Base-by-base conservation (phyloP, 257 asterid genomes). In the Rauvolfia tetraphylla region DNA sequence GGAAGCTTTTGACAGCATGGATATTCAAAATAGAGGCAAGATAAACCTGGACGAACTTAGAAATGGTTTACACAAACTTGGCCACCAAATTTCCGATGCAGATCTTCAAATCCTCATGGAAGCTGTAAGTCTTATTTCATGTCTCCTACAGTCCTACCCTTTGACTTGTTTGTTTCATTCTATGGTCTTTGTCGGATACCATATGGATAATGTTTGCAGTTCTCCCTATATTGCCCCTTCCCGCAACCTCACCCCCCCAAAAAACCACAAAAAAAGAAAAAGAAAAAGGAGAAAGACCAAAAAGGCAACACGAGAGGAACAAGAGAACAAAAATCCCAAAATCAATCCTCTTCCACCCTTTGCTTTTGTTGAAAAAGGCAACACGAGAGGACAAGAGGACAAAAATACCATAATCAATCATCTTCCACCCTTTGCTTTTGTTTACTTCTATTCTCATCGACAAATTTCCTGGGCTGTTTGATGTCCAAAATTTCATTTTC, bases 51-150 rank as follows among this genome's bases (percentile, higher is more conserved):
- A 81, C 63, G 92, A 89, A 79, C 84, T 89, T 58, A 88, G 77
- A 85, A 77, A 66, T 77, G 89, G 95, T 70, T 75, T 89, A 61
- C 87, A 83, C 79, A 88, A 82, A 62, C 89, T 89, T 38, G 92
- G 95, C 69, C 92, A 88, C 78, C 90, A 86, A 71, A 82, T 85
- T 56, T 72, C 89, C 23, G 89, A 87, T 33, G 67, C 86, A 44
- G 92, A 89, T 61, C 76, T 82, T 75, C 89, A 88, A 82, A 85
- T 85, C 84, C 86, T 89, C 72, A 83, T 89, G 89, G 92, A 89
- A 77, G 90, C 89, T 36, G 95, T 89, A 79, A 86, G 91, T 61
- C 38, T 74, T 27, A 33, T 48, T 0, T n/a, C 36, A 9, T 25
- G 59, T 65, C 38, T 62, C 69, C 4, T 33, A 18, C 25, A 13